Conservation (phyloP, 495 filamentous ascomycete genomes). For the Daldinia decipiens region DNA sequence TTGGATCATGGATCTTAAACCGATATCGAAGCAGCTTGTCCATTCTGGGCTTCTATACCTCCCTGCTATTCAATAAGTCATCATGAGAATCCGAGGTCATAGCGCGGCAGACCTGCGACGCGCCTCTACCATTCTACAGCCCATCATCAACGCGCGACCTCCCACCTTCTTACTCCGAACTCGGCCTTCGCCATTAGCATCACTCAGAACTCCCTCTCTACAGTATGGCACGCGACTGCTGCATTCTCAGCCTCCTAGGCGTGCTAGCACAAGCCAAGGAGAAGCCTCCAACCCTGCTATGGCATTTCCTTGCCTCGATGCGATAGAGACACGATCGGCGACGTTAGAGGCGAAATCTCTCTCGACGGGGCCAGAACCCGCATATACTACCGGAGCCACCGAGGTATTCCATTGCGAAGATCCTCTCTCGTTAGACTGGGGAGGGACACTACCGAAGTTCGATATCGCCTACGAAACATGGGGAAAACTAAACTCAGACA, state of each 20-base stretch:
- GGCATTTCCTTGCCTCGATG: conserved; percentile 95
- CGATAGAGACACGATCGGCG: conserved; percentile 83
- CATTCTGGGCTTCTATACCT: conserved; percentile 10
- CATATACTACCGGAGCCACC: conserved; percentile 89
- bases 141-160: conserved; percentile 10
- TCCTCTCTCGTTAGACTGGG: conserved; percentile 90
- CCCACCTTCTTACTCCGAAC: conserved; percentile 19
- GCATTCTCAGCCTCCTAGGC: conserved; percentile 49
- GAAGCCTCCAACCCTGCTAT: conserved; percentile 86
- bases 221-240: conserved; percentile 42
- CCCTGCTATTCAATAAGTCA: neutral
- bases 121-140: conserved; percentile 30
- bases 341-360: conserved; percentile 77
- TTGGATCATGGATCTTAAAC: conserved; percentile 21
- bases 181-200: conserved; percentile 28
- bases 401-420: conserved; percentile 75
- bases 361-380: conserved; percentile 83
- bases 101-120: conserved; percentile 33
- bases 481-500: conserved; percentile 82
- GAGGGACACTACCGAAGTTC: conserved; percentile 85
- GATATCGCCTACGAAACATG: conserved; percentile 94
- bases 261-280: conserved; percentile 40
- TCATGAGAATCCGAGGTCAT: conserved; percentile 32
- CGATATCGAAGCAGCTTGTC: conserved; percentile 4
- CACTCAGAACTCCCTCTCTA: neutral